Evolutionary conservation across 1,284 basidiomycete genomes (phyloP), one percentile per base, ranked within the genome.

Genomic region (Tilletia setariae): DNA sequence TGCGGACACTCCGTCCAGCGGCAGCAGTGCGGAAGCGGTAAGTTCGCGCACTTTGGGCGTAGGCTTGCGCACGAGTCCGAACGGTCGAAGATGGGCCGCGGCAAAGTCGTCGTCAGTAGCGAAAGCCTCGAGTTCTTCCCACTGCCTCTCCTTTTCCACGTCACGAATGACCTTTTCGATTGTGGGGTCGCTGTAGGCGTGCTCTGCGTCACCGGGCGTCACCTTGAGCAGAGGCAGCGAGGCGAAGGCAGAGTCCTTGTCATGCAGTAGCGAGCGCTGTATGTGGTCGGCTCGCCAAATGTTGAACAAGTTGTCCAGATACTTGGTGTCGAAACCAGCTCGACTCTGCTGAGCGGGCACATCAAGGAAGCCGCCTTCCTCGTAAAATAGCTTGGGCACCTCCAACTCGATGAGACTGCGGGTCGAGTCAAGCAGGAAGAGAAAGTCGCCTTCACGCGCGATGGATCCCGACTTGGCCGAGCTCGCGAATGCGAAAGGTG

Each of bases 281-380:
- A 97, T 89, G 87, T 90, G 88, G 70, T 91, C 90, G 0, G 90
- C 87, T 0, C 89, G 87, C 95, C 96, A 98, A 69, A 98, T 94
- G 80, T 91, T 94, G 85, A 94, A 88, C 72, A 95, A 84, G 72
- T 89, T 90, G 69, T 86, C 84, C 64, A 94, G 80, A 68, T 88
- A 87, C 67, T 87, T 85, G 25, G 86, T 88, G 70, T 90, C 88
- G 32, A 87, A 86, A 23, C 87, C 87, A 4, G 86, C 85, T 7
- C 85, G 82, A 23, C 87, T 85, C 28, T 86, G 79, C 76, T 90
- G 87, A 8, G 85, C 86, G 0, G 93, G 91, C 15, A 91, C 85
- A 70, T 87, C 84, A 40, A 91, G 76, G 15, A 94, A 84, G 8
- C 91, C 92, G 30, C 91, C 91, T 65, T 93, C 91, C 32, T 87